phyloP scores from a whole-genome alignment of 257 asterid genomes.

The Dorcoceras hygrometricum region DNA sequence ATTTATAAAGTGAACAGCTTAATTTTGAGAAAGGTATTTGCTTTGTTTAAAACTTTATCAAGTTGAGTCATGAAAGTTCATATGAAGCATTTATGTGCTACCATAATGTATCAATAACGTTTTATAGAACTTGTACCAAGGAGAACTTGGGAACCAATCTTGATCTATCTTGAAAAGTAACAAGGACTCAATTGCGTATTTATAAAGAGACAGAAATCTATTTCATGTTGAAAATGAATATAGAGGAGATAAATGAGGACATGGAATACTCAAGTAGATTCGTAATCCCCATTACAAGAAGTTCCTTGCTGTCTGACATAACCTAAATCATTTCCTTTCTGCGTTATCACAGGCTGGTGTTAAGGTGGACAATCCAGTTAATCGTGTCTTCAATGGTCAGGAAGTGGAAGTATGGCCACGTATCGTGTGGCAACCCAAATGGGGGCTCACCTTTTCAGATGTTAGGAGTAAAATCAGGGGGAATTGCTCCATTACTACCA shows the following conservation, averaged over 20 bases:
- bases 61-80: conserved; percentile 21
- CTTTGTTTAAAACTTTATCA: conserved; percentile 12
- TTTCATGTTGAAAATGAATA: background rate
- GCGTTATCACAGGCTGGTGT: conserved; percentile 72
- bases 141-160: background rate
- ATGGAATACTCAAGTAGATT: background rate
- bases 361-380: conserved; percentile 67
- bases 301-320: background rate
- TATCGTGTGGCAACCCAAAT: conserved; percentile 84
- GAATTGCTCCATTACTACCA: conserved; percentile 61
- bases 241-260: background rate
- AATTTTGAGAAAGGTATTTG: conserved; percentile 76
- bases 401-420: conserved; percentile 98
- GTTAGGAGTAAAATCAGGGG: conserved; percentile 58
- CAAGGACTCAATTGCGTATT: background rate
- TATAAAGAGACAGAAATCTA: background rate
- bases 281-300: background rate
- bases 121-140: no score
- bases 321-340: conserved; percentile 9
- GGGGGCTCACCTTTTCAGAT: conserved; percentile 88
- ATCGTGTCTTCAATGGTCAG: conserved; percentile 66
- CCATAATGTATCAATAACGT: background rate
- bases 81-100: background rate
- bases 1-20: conserved; percentile 84
- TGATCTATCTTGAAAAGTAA: background rate